Evolutionary conservation across 371 early-diverging fungal genomes (phyloP), one percentile per base, ranked within the genome.

Genomic region (Saksenaea vasiformis): DNA sequence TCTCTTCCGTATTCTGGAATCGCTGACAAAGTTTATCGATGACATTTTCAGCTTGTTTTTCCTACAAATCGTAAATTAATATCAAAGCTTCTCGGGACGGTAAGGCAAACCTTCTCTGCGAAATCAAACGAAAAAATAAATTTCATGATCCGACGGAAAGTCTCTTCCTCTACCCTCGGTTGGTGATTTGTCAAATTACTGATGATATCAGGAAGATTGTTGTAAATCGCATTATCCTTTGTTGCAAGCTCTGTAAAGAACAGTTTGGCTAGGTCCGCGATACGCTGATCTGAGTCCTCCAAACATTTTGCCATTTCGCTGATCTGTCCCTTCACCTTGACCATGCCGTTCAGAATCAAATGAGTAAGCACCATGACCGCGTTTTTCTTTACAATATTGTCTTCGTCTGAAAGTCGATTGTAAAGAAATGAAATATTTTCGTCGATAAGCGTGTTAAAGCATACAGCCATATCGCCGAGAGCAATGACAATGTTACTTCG

Each of bases 191-290:
- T 90, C 61, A 98, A 78, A 65, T 92, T 93, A 67, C 92, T 91
- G 65, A 98, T 94, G 56, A 98, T 98, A 74, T 98, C 99, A 1
- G 97, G 96, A 67, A 98, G 77, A 74, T 97, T 96, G 82, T 98
- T 98, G 82, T 97, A 98, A 19, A 98, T 90, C 8, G 97, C 95
- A 75, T 97, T 96, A 72, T 98, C 99, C 73, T 98, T 98, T 44
- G 91, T 87, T 0, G 96, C 87, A 60, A 98, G 76, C 71, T 98
- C 99, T 9, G 94, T 89, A 73, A 98, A 98, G 85, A 98, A 98
- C 54, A 96, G 82, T 37, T 91, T 92, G 1, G 97, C 92, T 58
- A 98, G 82, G 65, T 96, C 95, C 10, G 91, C 87, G 53, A 98
- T 95, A 3, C 95, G 85, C 37, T 74, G 79, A 68, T 97, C 97